Percentiles rank a stretch among this genome's conserved stretches.
Evolutionary conservation across 768 basidiomycete genomes (phyloP).

Genomic region (Cyclocybe aegerita): DNA sequence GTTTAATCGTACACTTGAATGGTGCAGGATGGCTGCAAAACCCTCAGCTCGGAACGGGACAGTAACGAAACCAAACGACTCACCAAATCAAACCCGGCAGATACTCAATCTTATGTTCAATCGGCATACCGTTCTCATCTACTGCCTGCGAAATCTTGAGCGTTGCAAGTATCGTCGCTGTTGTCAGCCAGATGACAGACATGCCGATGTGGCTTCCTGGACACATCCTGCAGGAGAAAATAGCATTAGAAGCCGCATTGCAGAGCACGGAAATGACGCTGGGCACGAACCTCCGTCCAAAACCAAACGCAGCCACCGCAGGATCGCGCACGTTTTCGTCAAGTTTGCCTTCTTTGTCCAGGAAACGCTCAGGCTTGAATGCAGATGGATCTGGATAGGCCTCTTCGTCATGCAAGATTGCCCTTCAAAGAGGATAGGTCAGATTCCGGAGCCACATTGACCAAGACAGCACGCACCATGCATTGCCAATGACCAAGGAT

Average conservation of each 20-base stretch:
- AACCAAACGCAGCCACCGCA: constrained; percentile 33
- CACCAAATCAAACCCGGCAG: constrained; percentile 20
- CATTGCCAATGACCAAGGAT: constrained; percentile 32
- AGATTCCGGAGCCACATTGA: neutral
- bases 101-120: constrained; percentile 17
- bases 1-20: constrained; percentile 27
- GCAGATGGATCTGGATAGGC: constrained; percentile 31
- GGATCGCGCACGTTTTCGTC: constrained; percentile 35
- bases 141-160: constrained; percentile 30
- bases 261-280: neutral
- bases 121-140: constrained; percentile 24
- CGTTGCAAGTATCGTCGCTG: constrained; percentile 30
- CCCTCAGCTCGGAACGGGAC: neutral
- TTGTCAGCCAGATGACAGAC: constrained; percentile 23
- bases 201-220: constrained; percentile 33
- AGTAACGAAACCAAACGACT: neutral
- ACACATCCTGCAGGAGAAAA: constrained; percentile 25
- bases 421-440: constrained; percentile 17
- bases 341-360: constrained; percentile 35
- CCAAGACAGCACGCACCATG: constrained; percentile 23
- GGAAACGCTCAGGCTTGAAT: constrained; percentile 50
- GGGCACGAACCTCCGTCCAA: constrained; percentile 34
- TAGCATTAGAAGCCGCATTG: neutral
- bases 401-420: constrained; percentile 31
- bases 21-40: constrained; percentile 25